A percentile compares a stretch with the other conserved stretches of the same genome.
Conservation (phyloP, 2,329 filamentous ascomycete genomes). For the Xylaria digitata region DNA sequence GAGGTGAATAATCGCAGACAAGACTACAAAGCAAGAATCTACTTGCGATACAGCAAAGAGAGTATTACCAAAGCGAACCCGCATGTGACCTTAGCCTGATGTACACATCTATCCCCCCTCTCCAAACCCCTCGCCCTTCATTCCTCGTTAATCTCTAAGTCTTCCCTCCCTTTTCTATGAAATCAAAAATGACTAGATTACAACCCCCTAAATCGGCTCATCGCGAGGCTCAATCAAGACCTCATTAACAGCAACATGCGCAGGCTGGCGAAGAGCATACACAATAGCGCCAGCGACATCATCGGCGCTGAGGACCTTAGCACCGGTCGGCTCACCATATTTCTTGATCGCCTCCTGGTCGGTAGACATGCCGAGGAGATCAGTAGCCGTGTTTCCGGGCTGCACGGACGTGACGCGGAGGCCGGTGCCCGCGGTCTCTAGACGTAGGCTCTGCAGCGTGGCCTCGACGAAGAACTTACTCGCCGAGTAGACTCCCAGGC, state of each 20-base stretch:
- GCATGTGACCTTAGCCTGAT: background rate
- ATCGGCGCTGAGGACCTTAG: conserved; percentile 77
- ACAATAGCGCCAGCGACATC: conserved; percentile 80
- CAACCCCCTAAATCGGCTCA: conserved; percentile 70
- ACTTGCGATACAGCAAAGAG: background rate
- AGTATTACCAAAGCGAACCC: background rate
- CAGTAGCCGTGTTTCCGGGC: conserved; percentile 80
- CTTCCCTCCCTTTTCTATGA: background rate
- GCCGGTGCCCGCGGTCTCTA: conserved; percentile 80
- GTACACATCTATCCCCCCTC: background rate
- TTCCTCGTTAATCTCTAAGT: too few species aligned
- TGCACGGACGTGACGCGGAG: conserved; percentile 80
- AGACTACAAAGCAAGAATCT: background rate
- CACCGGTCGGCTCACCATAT: conserved; percentile 79
- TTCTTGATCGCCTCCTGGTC: conserved; percentile 82
- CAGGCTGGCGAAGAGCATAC: conserved; percentile 78
- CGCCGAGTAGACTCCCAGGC: conserved; percentile 83
- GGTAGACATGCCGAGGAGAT: conserved; percentile 78
- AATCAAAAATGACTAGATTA: background rate
- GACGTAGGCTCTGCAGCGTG: conserved; percentile 77
- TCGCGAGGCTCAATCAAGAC: conserved; percentile 81
- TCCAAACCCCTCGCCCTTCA: too few species aligned
- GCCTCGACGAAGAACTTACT: conserved; percentile 89
- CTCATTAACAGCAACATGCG: conserved; percentile 83
- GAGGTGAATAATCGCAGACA: background rate